Base-by-base conservation (phyloP, 129 eudicot genomes). In the Sambucus nigra region DNA sequence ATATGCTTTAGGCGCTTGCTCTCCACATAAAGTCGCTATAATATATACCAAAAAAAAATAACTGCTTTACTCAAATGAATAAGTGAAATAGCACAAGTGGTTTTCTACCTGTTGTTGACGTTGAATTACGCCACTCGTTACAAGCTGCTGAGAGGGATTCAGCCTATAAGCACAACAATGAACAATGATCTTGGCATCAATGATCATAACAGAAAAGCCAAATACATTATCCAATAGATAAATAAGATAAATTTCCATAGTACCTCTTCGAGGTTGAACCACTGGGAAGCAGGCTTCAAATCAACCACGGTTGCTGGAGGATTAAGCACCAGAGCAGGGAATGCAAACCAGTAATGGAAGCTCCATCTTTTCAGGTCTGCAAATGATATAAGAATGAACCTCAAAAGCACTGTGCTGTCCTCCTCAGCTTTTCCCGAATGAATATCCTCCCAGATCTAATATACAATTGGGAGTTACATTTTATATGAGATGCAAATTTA, bases 321-420 rank as follows among this genome's bases (percentile, higher is more conserved):
- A 57, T 85, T 77, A 67, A 85, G 76, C 47, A 69, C 75, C 64
- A 89, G 47, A 63, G 86, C 94, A 59, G 98, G 98, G 65, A 85
- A 89, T 29, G 95, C 95, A 79, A 85, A 74, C 73, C 79, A 72
- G 63, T 85, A 89, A 70, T 76, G 67, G 41, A 89, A 89, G 47
- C 69, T 65, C 78, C 88, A 89, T 23, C 76, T 76, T 73, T 89
- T 89, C 50, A 89, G 76, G 80, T 89, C 98, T 2, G 95, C 89
- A 72, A 84, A 89, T 55, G 98, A 71, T 57, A 89, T 67, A 63
- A 89, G 63, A 71, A 85, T 76, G 56, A 89, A 89, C 67, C 95
- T 84, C 31, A 65, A 73, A 61, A 88, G 88, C 52, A 81, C 44
- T 38, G 85, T 61, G 59, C 81, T 22, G 42, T 80, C 74, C 59